Conservation (phyloP, 257 asterid genomes). For the Voacanga thouarsii region DNA sequence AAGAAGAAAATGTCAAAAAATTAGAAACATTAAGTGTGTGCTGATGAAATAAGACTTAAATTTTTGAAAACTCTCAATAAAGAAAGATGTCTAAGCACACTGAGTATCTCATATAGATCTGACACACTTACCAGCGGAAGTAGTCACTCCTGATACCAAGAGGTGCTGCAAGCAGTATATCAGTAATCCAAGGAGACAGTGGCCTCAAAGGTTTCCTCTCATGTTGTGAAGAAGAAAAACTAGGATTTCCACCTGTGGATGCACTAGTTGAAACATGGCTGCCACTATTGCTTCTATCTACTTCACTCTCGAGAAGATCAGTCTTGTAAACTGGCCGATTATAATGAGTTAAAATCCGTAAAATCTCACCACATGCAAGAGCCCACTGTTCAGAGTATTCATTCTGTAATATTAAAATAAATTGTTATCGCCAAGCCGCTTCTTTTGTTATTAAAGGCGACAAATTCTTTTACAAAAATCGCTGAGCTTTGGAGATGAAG, state of each 20-base stretch:
- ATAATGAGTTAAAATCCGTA: slow-evolving; percentile 87
- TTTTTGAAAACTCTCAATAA: no score
- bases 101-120: not conserved
- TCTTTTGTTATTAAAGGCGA: slow-evolving; percentile 1
- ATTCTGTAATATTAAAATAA: slow-evolving; percentile 42
- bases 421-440: slow-evolving; percentile 23
- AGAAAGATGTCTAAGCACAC: not conserved
- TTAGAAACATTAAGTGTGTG: no score
- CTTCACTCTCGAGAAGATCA: slow-evolving; percentile 57
- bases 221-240: slow-evolving; percentile 42
- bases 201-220: slow-evolving; percentile 91
- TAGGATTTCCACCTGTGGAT: slow-evolving; percentile 40
- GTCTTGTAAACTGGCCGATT: slow-evolving; percentile 87
- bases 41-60: no score
- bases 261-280: slow-evolving; percentile 73
- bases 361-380: slow-evolving; percentile 96
- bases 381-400: slow-evolving; percentile 99
- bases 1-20: no score
- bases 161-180: slow-evolving; percentile 94
- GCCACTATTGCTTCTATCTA: slow-evolving; percentile 69
- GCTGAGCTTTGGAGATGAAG: not conserved
- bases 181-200: slow-evolving; percentile 94
- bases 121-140: slow-evolving; percentile 84
- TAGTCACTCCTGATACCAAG: slow-evolving; percentile 95
- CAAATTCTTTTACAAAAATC: not conserved